phyloP scores from a whole-genome alignment of 2,329 filamentous ascomycete species.

The Ophiosphaerella herpotricha region DNA sequence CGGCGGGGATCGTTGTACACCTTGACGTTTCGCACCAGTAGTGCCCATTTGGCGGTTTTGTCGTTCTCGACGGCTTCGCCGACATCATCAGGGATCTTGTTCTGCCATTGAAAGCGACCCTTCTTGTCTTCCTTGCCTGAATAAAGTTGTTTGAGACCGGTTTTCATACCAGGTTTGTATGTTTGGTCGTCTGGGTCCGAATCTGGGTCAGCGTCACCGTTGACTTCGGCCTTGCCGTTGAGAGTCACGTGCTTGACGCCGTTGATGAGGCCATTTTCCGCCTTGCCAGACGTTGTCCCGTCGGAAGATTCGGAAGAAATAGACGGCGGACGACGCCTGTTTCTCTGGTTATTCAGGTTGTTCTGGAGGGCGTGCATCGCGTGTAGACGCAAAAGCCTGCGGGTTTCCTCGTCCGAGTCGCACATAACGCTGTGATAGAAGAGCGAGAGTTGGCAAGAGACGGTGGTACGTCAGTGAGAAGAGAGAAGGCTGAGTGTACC shows the following conservation, averaged over 20 bases:
- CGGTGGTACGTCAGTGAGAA: too few relatives aligned
- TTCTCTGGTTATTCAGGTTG: not conserved
- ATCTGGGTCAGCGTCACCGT: slow-evolving; percentile 7
- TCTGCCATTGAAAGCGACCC: slow-evolving; percentile 41
- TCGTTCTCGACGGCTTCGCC: slow-evolving; percentile 59
- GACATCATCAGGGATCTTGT: slow-evolving; percentile 40
- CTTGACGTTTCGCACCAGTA: slow-evolving; percentile 49
- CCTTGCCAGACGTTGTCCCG: not conserved
- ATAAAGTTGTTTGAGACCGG: slow-evolving; percentile 55
- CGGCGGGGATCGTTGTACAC: slow-evolving; percentile 59
- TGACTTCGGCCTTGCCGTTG: slow-evolving; percentile 3
- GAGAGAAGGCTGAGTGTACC: too few relatives aligned
- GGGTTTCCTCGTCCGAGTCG: not conserved
- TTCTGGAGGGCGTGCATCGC: not conserved
- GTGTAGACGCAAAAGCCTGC: not conserved
- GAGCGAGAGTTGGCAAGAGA: too few relatives aligned
- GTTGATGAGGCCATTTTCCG: not conserved
- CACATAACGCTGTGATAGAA: not conserved
- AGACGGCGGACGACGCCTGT: not conserved
- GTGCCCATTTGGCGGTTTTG: slow-evolving; percentile 64
- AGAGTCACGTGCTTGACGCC: slow-evolving; percentile 5
- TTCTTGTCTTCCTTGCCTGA: slow-evolving; percentile 51
- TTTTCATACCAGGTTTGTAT: slow-evolving; percentile 44
- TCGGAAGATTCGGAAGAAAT: not conserved
- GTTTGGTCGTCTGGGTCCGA: slow-evolving; percentile 7